Evolutionary conservation across 345 rosid species (phyloP).

Genomic region (Eucalyptus pauciflora): DNA sequence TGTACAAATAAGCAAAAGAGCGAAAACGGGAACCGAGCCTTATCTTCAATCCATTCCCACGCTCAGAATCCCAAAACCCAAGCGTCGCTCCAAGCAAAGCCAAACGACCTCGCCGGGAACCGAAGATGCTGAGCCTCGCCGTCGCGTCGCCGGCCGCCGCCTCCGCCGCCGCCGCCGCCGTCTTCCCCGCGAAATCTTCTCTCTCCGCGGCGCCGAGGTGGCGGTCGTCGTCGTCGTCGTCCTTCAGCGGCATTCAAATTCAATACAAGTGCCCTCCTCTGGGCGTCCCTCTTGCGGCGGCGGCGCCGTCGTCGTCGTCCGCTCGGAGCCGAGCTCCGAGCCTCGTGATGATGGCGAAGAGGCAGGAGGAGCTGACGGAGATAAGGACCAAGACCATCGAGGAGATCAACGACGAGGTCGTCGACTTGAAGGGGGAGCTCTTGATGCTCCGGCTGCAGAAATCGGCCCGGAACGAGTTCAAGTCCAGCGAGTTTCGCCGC

Average conservation of each 20-base stretch:
- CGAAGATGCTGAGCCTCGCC: slow-evolving; percentile 49
- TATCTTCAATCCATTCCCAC: not conserved
- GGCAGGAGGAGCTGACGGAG: slow-evolving; percentile 66
- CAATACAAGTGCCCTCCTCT: slow-evolving; percentile 15
- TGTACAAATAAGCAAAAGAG: not conserved
- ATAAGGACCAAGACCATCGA: slow-evolving; percentile 62
- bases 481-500: slow-evolving; percentile 74
- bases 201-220: not conserved
- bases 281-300: not conserved
- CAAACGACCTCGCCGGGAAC: not conserved
- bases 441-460: slow-evolving; percentile 84
- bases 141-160: slow-evolving; percentile 23
- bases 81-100: not conserved
- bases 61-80: not conserved
- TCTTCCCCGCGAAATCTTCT: slow-evolving; percentile 6
- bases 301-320: not conserved
- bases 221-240: slow-evolving; percentile 7
- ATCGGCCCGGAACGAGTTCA: slow-evolving; percentile 82
- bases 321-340: not conserved
- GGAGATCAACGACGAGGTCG: slow-evolving; percentile 71
- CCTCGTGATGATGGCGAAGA: slow-evolving; percentile 77
- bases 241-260: slow-evolving; percentile 41
- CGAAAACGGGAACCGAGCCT: not conserved
- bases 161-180: not conserved
- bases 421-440: slow-evolving; percentile 91